Percentiles rank a stretch among this genome's conserved stretches.
These are phyloP conservation scores for Pseudogymnoascus sp. DNA, from an alignment of 2,329 filamentous ascomycete species.

Conservation along the genomic window DNA sequence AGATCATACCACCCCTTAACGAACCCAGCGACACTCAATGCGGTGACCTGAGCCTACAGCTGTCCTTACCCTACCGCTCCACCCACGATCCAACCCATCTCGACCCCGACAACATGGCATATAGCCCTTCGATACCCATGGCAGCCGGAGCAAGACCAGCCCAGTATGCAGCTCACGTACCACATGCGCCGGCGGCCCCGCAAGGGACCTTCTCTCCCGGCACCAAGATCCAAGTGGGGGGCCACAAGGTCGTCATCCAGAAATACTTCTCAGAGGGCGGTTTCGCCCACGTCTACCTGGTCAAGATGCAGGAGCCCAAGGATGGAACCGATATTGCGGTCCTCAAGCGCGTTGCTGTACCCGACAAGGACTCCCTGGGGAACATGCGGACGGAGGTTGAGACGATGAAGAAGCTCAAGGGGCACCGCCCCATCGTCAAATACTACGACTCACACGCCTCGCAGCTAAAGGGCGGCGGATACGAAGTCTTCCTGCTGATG, in stretches of 20 bases:
- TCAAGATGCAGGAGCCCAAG: conserved; percentile 62
- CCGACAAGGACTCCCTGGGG: conserved; percentile 87
- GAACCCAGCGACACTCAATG: conserved; percentile 5
- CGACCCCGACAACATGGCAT: conserved; percentile 1
- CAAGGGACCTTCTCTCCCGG: conserved; percentile 84
- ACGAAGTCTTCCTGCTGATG: conserved; percentile 98
- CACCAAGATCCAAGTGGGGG: conserved; percentile 93
- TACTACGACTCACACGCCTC: conserved; percentile 98
- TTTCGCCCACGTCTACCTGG: conserved; percentile 96
- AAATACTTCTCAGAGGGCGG: conserved; percentile 97
- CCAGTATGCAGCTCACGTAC: conserved; percentile 38
- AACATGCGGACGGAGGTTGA: conserved; percentile 98
- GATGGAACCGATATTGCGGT: conserved; percentile 32
- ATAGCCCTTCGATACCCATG: conserved; percentile 5
- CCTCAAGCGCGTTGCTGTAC: conserved; percentile 77
- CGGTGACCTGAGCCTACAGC: conserved; percentile 3
- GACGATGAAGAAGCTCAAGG: conserved; percentile 99
- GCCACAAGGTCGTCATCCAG: conserved; percentile 86
- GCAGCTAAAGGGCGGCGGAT: conserved; percentile 83
- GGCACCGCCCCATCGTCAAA: conserved; percentile 90
- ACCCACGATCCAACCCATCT: neutral
- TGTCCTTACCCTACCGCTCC: neutral
- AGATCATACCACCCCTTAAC: neutral
- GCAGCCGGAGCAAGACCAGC: conserved; percentile 34
- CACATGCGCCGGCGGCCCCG: conserved; percentile 42